Evolutionary conservation across 208 protist species (phyloP).

Genomic region (Zelonia costaricensis): DNA sequence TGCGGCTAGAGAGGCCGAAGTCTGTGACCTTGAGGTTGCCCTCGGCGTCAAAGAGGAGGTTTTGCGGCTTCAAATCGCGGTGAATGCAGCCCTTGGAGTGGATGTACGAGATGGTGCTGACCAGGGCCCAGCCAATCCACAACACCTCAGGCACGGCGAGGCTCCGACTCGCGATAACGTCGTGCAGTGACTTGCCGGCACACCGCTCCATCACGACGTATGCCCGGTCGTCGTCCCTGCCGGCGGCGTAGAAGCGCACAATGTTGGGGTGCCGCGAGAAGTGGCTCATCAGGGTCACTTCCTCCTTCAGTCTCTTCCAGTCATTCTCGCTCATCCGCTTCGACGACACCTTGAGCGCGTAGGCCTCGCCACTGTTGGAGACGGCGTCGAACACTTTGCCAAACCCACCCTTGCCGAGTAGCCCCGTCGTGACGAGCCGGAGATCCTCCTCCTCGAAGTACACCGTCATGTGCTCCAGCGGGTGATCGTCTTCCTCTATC

Average conservation of each 20-base stretch:
- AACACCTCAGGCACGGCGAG: slow-evolving; percentile 77
- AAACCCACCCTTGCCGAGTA: slow-evolving; percentile 87
- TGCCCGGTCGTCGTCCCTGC: slow-evolving; percentile 64
- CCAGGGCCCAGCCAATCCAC: slow-evolving; percentile 84
- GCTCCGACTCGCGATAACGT: slow-evolving; percentile 63
- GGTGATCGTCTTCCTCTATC: slow-evolving; percentile 50
- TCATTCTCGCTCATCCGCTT: slow-evolving; percentile 83
- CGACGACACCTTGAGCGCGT: slow-evolving; percentile 85
- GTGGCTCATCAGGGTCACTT: slow-evolving; percentile 86
- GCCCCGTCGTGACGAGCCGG: slow-evolving; percentile 55
- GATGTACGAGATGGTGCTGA: slow-evolving; percentile 83
- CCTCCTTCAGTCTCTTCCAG: slow-evolving; percentile 81
- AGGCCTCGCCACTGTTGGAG: slow-evolving; percentile 73
- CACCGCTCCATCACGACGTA: slow-evolving; percentile 92
- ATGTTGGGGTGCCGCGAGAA: slow-evolving; percentile 89
- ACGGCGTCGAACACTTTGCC: slow-evolving; percentile 79
- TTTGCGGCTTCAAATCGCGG: slow-evolving; percentile 90
- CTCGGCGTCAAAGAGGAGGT: slow-evolving; percentile 89
- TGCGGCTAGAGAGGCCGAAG: slow-evolving; percentile 87
- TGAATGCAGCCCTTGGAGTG: slow-evolving; percentile 90
- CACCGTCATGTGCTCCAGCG: slow-evolving; percentile 69
- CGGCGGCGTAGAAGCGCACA: slow-evolving; percentile 79
- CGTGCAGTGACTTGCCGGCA: slow-evolving; percentile 69
- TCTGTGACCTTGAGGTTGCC: slow-evolving; percentile 93
- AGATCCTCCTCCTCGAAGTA: slow-evolving; percentile 75